Base-by-base conservation (phyloP, 306 rosid genomes). In the Cajanus cajan region DNA sequence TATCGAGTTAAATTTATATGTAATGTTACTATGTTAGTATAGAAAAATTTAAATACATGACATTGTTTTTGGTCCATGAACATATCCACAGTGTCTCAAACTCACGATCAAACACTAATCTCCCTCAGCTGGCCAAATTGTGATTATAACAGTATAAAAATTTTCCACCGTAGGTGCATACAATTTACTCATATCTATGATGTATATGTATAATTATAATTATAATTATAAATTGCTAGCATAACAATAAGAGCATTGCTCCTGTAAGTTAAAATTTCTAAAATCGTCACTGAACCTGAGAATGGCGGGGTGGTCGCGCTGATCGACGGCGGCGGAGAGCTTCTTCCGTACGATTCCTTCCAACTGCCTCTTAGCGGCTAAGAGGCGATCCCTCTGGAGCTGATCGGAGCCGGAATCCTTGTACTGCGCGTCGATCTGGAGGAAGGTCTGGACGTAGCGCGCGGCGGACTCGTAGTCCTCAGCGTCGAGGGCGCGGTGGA, bases 381-480 rank as follows among this genome's bases (percentile, higher is more conserved):
- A 66, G 74, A 95, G 75, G 21, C 90, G 88, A 8, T 89, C 96
- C 66, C 95, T 85, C 91, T 92, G 96, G 44, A 90, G 93, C 91
- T 90, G 95, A 69, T 95, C 97, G 18, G 90, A 85, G 24, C 93
- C 91, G 3, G 91, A 87, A 52, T 88, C 98, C 71, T 78, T 76
- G 61, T 87, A 95, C 88, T 91, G 86, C 0, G 84, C 87, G 24
- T 95, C 98, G 13, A 95, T 91, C 80, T 85, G 91, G 8, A 91
- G 82, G 41, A 94, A 92, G 1, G 88, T 84, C 78, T 86, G 89
- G 2, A 95, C 94, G 7, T 68, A 91, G 16, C 78, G 82, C 0
- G 97, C 89, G 0, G 96, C 91, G 0, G 93, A 77, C 77, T 95
- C 97, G 52, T 88, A 95, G 67, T 90, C 98, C 66, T 88, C 97